phyloP scores from a whole-genome alignment of 2,329 filamentous ascomycete genomes.

The Gaeumannomyces tritici region DNA sequence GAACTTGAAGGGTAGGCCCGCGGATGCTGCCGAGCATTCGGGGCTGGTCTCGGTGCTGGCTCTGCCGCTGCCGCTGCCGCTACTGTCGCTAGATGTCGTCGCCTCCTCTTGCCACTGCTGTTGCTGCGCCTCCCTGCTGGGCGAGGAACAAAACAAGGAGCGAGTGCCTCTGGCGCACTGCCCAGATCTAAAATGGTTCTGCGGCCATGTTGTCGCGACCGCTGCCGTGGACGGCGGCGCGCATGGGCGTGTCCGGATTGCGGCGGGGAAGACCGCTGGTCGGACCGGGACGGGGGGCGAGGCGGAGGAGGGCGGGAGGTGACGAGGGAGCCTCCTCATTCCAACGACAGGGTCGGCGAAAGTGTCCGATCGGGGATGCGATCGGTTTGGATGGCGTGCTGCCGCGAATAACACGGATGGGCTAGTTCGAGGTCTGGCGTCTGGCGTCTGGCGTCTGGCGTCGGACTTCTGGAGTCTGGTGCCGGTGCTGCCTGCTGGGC shows the following conservation, averaged over 20 bases:
- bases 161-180: not conserved
- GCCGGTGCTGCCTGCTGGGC: not conserved
- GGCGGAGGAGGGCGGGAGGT: slow-evolving; percentile 20
- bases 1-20: slow-evolving; percentile 66
- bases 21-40: not conserved
- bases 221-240: slow-evolving; percentile 10
- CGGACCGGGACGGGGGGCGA: slow-evolving; percentile 2
- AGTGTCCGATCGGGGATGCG: not conserved
- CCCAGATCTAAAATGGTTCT: not conserved
- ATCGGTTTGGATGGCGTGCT: not conserved
- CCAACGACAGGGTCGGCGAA: slow-evolving; percentile 22
- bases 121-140: not conserved
- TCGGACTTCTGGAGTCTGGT: not conserved
- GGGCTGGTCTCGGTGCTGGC: not conserved
- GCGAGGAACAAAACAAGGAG: not conserved
- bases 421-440: too few relatives aligned
- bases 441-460: too few relatives aligned
- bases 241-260: slow-evolving; percentile 9
- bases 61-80: not conserved
- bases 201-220: not conserved
- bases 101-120: not conserved
- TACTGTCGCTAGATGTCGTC: not conserved
- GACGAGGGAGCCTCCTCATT: slow-evolving; percentile 33
- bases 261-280: slow-evolving; percentile 7
- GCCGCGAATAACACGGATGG: too few relatives aligned